Evolutionary conservation across 2,329 filamentous ascomycete genomes (phyloP).

Genomic region (Penicillium psychrosexuale): DNA sequence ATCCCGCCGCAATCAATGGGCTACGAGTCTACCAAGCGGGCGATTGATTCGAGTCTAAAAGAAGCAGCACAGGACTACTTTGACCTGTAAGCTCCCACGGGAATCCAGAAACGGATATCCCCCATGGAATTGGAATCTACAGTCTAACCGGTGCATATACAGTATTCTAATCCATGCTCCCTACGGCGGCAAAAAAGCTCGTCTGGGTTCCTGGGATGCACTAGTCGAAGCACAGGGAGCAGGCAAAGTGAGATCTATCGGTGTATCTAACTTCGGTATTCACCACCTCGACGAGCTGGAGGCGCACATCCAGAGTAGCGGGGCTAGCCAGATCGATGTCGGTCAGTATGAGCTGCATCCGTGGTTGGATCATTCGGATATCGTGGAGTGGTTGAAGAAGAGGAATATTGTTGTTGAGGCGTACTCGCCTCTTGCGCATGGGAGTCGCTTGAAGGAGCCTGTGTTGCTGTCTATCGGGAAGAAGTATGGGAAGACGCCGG

Average conservation of each 20-base stretch:
- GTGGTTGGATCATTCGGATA: conserved; percentile 70
- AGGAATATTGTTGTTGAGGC: conserved; percentile 71
- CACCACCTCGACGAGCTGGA: conserved; percentile 68
- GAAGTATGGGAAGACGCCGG: conserved; percentile 68
- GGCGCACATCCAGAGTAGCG: conserved; percentile 54
- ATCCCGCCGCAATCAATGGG: conserved; percentile 61
- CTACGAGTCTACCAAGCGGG: conserved; percentile 65
- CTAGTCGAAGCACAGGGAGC: conserved; percentile 71
- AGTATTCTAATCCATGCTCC: conserved; percentile 70
- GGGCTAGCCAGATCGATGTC: conserved; percentile 62
- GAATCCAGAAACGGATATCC: background rate
- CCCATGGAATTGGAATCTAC: background rate
- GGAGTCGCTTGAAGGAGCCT: conserved; percentile 66
- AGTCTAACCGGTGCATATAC: background rate
- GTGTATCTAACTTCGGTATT: conserved; percentile 76
- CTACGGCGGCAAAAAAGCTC: conserved; percentile 66
- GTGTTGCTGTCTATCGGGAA: conserved; percentile 60
- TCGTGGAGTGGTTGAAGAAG: conserved; percentile 63
- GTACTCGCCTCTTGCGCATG: conserved; percentile 73
- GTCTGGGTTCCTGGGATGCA: conserved; percentile 71
- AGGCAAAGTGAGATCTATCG: conserved; percentile 67
- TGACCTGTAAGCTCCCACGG: conserved; percentile 54
- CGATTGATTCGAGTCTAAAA: conserved; percentile 61
- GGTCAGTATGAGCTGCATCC: conserved; percentile 83
- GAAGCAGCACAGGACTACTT: conserved; percentile 69